Base-by-base conservation (phyloP, 768 basidiomycete genomes). In the Leccinum longicurvipes region DNA sequence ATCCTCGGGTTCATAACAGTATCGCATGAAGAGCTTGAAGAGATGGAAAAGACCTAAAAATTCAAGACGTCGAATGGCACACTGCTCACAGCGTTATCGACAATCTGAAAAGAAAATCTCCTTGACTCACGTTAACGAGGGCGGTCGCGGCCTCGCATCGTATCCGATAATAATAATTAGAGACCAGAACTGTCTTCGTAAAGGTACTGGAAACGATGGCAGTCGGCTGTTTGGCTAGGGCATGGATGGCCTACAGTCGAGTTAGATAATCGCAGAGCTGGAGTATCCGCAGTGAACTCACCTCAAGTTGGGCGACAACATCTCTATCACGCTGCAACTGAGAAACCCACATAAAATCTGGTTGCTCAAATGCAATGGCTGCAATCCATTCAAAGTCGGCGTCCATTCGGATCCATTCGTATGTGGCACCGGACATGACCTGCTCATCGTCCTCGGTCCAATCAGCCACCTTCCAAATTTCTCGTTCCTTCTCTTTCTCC, bases 371-470 rank as follows among this genome's bases (percentile, higher is more conserved):
- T 59, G 85, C 85, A 58, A 98, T 82, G 36, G 81, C 81, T n/a
- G 92, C 89, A 53, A 98, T 90, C 97, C 97, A 99, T 74, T 99
- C 97, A 70, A 97, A 95, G 69, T 99, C 97, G 15, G 97, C 94
- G 67, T 99, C 97, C 81, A 98, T 91, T 59, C 97, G 79, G 56
- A 99, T 98, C 96, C 96, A 99, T 73, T 99, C 97, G 72, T 98
- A 99, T 3, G 93, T 96, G 59, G 96, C 95, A 17, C 91, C 91
- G 36, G 89, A 86, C 92, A 98, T 96, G 42, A 81, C 78, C 57
- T 88, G 85, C 67, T 97, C 95, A 57, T 98, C 94, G 62, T 97
- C 93, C 65, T 97, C 95, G 5, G 90, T 91, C 97, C 97, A 98
- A 69, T 98, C 95, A 6, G 90, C 89, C 4, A 98, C 95, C 69